Evolutionary conservation across 148 eudicot species (phyloP).

Genomic region (Chenopodium berlandieri): DNA sequence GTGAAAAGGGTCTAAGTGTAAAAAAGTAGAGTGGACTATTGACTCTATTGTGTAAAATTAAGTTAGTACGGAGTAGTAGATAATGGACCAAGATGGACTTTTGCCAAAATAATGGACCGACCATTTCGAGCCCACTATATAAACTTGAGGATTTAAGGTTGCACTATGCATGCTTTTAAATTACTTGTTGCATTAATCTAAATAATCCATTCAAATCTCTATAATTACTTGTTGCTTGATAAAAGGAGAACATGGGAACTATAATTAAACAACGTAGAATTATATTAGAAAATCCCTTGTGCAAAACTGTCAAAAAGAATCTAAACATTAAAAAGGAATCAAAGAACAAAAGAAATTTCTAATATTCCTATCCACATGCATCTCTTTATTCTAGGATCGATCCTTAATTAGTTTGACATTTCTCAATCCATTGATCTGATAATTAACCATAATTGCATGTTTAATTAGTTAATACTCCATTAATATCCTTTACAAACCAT

Average conservation of each 20-base stretch:
- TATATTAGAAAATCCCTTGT: not conserved
- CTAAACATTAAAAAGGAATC: constrained; percentile 12
- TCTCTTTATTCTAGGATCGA: not conserved
- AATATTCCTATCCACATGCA: constrained; percentile 15
- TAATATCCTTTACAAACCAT: too few species aligned
- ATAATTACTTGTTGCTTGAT: not conserved
- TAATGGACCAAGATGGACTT: too few species aligned
- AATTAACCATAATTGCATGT: not conserved
- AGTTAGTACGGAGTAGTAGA: too few species aligned
- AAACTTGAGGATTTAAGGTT: too few species aligned
- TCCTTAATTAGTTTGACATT: not conserved
- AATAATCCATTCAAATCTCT: too few species aligned
- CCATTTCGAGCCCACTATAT: too few species aligned
- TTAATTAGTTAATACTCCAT: not conserved
- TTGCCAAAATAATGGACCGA: too few species aligned
- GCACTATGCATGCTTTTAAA: too few species aligned
- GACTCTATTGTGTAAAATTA: too few species aligned
- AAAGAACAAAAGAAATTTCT: constrained; percentile 4
- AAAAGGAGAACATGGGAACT: not conserved
- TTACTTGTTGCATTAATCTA: too few species aligned
- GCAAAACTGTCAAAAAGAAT: not conserved
- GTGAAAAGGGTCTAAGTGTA: too few species aligned
- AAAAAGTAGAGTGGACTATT: too few species aligned
- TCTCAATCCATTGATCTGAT: not conserved
- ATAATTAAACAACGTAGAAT: not conserved